Conservation (phyloP, 2,329 filamentous ascomycete species). For the Paecilomyces sp. region DNA sequence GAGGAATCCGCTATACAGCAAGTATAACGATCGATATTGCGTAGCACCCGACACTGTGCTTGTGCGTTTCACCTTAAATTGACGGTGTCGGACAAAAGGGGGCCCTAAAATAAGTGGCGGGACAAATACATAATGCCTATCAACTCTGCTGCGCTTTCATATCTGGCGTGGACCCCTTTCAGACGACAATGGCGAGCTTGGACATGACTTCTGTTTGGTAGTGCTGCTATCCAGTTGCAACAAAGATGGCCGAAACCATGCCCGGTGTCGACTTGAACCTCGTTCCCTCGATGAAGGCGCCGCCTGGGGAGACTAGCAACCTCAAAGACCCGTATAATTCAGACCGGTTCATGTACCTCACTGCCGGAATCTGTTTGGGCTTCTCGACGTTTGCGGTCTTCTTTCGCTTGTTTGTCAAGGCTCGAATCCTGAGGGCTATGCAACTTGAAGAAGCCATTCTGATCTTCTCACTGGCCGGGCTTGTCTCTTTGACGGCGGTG, state of each 20-base stretch:
- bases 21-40: no score
- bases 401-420: conserved; percentile 1
- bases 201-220: neutral
- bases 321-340: neutral
- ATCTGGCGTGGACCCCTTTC: neutral
- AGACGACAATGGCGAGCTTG: neutral
- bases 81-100: neutral
- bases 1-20: no score
- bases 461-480: neutral
- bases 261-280: neutral
- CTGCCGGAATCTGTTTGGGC: neutral
- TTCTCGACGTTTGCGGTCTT: conserved; percentile 1
- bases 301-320: conserved; percentile 1
- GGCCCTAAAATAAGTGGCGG: neutral
- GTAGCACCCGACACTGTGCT: neutral
- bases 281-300: neutral
- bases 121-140: neutral
- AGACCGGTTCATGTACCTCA: conserved; percentile 1
- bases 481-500: neutral
- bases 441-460: conserved; percentile 2
- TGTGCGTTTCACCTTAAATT: neutral
- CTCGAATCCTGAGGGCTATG: neutral
- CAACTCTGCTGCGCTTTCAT: neutral
- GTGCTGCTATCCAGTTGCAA: neutral
- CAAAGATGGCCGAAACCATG: neutral